Percentiles rank a stretch among this genome's conserved stretches.
Evolutionary conservation across 305 asterid genomes (phyloP).

Genomic region (Fraxinus sp.): DNA sequence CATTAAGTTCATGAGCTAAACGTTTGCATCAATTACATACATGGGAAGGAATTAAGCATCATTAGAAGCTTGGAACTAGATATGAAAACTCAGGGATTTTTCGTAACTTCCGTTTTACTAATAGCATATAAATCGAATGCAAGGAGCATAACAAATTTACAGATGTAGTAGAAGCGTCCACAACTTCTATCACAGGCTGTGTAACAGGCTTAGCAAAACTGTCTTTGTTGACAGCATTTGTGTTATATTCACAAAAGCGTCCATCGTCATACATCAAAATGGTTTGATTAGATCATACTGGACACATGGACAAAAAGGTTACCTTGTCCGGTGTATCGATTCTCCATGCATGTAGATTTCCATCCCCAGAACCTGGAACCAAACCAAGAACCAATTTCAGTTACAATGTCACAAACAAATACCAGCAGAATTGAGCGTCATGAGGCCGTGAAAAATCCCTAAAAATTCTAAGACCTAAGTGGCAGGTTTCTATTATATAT

Average conservation of each 20-base stretch:
- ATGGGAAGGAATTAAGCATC: not conserved
- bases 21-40: not conserved
- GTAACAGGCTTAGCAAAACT: not conserved
- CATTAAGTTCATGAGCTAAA: not conserved
- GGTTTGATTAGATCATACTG: not conserved
- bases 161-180: not conserved
- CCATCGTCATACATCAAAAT: not conserved
- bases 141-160: not conserved
- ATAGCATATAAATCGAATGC: not conserved
- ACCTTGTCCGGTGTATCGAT: constrained; percentile 72
- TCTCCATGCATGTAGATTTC: constrained; percentile 82
- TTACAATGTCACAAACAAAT: constrained; percentile 10
- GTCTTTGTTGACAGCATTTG: not conserved
- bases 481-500: not conserved
- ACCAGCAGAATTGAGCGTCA: not conserved
- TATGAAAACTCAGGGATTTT: not conserved
- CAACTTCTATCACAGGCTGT: not conserved
- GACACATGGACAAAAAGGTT: not conserved
- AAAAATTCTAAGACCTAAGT: not conserved
- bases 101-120: not conserved
- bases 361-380: constrained; percentile 86
- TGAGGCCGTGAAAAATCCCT: not conserved
- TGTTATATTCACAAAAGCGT: not conserved
- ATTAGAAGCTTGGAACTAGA: not conserved
- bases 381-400: constrained; percentile 13